phyloP scores from a whole-genome alignment of 768 basidiomycete genomes.

The Glaciozyma martinii region DNA sequence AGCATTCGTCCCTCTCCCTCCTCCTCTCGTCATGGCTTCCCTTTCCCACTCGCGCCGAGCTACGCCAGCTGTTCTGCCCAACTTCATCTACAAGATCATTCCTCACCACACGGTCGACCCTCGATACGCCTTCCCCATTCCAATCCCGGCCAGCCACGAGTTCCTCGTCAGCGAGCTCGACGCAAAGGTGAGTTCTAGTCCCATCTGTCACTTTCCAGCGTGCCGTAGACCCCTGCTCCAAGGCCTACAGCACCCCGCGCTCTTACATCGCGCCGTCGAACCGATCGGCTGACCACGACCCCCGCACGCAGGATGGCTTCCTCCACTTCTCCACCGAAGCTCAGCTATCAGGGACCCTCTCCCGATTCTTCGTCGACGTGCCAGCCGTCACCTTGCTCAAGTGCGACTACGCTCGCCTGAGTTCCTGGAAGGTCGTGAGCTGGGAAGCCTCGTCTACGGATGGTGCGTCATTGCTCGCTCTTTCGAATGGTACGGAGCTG shows the following conservation, averaged over 20 bases:
- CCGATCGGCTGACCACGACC: background rate
- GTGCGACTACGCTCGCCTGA: slow-evolving; percentile 34
- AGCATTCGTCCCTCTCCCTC: no score
- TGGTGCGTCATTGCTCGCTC: background rate
- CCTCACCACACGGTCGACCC: background rate
- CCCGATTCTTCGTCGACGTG: slow-evolving; percentile 38
- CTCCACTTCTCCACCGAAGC: slow-evolving; percentile 38
- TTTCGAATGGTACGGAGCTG: background rate
- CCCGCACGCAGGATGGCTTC: slow-evolving; percentile 36
- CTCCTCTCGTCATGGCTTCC: no score
- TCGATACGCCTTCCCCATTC: slow-evolving; percentile 32
- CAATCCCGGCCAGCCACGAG: slow-evolving; percentile 35
- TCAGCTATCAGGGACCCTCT: slow-evolving; percentile 35
- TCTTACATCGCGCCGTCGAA: background rate
- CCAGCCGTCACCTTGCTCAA: slow-evolving; percentile 37
- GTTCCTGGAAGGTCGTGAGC: slow-evolving; percentile 37
- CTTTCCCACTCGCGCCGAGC: no score
- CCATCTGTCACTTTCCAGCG: no score
- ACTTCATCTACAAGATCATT: slow-evolving; percentile 3
- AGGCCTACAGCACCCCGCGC: no score
- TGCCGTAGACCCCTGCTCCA: no score
- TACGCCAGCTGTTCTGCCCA: background rate
- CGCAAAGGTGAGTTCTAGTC: slow-evolving; percentile 17
- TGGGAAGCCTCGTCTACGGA: slow-evolving; percentile 33
- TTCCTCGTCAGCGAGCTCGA: slow-evolving; percentile 37